These are phyloP conservation scores for Euptelea pleiosperma DNA, from an alignment of 164 flowering plant genomes.

Conservation along the genomic window DNA sequence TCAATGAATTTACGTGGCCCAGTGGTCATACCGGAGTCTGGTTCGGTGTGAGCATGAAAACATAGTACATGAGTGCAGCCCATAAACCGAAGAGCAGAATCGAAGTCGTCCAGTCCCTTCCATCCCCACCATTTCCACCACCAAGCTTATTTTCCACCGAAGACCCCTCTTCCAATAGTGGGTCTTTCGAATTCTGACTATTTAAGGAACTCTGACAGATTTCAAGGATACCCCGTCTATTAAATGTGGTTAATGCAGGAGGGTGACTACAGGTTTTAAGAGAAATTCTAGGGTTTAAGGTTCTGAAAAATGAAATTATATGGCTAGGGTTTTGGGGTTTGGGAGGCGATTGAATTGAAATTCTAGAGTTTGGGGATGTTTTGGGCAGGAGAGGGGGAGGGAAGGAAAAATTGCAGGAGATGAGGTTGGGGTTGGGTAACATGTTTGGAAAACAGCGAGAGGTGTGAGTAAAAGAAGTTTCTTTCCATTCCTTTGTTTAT, in stretches of 20 bases:
- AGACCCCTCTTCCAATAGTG: constrained; percentile 23
- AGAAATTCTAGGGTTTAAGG: constrained; percentile 3
- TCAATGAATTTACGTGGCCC: no score
- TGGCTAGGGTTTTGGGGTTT: constrained; percentile 8
- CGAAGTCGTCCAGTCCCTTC: constrained; percentile 80
- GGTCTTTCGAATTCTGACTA: constrained; percentile 32
- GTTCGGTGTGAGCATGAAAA: constrained; percentile 74
- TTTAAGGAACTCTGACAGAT: constrained; percentile 31
- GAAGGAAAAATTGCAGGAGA: constrained; percentile 47
- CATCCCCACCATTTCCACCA: constrained; percentile 33
- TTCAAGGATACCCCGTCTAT: constrained; percentile 26
- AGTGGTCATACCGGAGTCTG: constrained; percentile 73
- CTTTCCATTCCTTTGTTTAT: no score
- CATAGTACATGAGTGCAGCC: constrained; percentile 75
- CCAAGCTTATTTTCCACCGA: constrained; percentile 16
- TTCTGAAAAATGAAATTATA: constrained; percentile 3
- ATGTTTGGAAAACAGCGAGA: constrained; percentile 10
- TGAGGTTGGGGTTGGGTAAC: constrained; percentile 32
- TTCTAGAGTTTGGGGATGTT: constrained; percentile 9
- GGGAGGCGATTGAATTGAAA: constrained; percentile 6
- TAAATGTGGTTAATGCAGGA: constrained; percentile 1
- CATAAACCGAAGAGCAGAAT: constrained; percentile 64
- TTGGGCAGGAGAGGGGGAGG: constrained; percentile 11
- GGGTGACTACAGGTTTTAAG: constrained; percentile 15
- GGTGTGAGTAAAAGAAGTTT: no score